A percentile compares a stretch with the other conserved stretches of the same genome.
Conservation (phyloP, 768 basidiomycete genomes). For the Gyrodon lividus region DNA sequence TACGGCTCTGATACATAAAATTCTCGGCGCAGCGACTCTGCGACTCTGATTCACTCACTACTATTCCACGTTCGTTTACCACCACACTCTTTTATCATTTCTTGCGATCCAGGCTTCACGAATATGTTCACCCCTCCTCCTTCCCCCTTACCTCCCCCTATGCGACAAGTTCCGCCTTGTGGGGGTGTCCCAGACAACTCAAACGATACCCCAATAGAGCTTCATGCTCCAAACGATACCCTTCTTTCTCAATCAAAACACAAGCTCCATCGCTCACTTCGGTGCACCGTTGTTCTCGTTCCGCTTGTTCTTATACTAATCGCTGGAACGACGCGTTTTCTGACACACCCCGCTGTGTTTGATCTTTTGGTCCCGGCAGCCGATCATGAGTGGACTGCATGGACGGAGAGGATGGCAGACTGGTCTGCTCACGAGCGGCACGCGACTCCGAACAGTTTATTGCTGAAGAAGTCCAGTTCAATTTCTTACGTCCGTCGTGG, state of each 20-base stretch:
- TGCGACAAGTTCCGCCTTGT: conserved; percentile 6
- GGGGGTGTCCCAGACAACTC: not conserved
- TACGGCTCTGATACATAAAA: not conserved
- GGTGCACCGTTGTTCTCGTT: conserved; percentile 54
- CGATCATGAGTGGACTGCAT: conserved; percentile 30
- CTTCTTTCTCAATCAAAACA: conserved; percentile 25
- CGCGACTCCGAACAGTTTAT: conserved; percentile 11
- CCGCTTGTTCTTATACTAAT: conserved; percentile 57
- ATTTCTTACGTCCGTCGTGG: conserved; percentile 1
- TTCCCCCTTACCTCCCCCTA: conserved; percentile 35
- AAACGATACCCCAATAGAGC: conserved; percentile 4
- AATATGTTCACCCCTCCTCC: conserved; percentile 44
- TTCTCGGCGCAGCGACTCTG: conserved; percentile 6
- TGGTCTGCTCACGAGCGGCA: conserved; percentile 48
- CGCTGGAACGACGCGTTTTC: conserved; percentile 50
- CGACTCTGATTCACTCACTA: conserved; percentile 14
- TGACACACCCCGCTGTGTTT: conserved; percentile 47
- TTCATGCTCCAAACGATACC: conserved; percentile 2
- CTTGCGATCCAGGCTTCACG: not conserved
- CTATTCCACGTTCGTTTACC: conserved; percentile 29
- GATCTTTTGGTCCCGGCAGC: conserved; percentile 37
- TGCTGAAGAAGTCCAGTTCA: conserved; percentile 10
- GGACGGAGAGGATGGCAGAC: conserved; percentile 27
- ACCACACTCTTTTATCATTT: conserved; percentile 26
- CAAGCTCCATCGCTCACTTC: conserved; percentile 37